These are phyloP conservation scores for Debaryomyces nepalensis DNA, from an alignment of 1,139 yeast species.

Conservation along the genomic window DNA sequence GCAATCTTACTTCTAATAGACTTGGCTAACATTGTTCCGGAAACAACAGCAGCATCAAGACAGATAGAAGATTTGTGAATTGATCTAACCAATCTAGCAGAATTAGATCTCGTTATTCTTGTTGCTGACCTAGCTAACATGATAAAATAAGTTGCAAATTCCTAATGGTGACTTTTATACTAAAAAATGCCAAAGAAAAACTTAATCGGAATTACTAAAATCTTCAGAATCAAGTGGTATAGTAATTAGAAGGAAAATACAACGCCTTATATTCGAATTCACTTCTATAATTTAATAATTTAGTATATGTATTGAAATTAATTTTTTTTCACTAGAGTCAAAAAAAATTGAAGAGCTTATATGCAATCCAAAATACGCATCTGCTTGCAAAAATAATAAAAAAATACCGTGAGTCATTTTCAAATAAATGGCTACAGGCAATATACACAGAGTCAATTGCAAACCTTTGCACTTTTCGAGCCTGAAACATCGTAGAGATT, in stretches of 20 bases:
- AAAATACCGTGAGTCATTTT: background rate
- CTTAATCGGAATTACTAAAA: background rate
- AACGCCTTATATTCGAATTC: constrained; percentile 1
- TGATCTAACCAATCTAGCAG: constrained; percentile 12
- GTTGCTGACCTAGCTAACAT: constrained; percentile 10
- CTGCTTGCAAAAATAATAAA: background rate
- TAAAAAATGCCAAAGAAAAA: background rate
- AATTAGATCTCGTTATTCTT: background rate
- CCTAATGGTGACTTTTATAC: background rate
- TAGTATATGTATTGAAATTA: background rate
- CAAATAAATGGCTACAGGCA: background rate
- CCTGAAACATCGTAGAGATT: too few relatives aligned
- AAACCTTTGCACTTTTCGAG: too few relatives aligned
- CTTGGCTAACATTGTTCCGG: constrained; percentile 50
- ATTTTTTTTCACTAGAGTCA: background rate
- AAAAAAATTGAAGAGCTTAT: constrained; percentile 1
- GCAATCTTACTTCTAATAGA: constrained; percentile 44
- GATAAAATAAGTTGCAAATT: constrained; percentile 5
- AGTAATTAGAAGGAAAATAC: constrained; percentile 1
- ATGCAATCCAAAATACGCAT: background rate
- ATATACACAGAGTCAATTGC: too few relatives aligned
- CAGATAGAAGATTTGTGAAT: constrained; percentile 21
- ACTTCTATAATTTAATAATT: background rate
- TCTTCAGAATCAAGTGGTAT: background rate
- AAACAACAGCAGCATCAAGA: constrained; percentile 45